These are phyloP conservation scores for Torulaspora maleeae DNA, from an alignment of 805 yeast species.

Conservation along the genomic window DNA sequence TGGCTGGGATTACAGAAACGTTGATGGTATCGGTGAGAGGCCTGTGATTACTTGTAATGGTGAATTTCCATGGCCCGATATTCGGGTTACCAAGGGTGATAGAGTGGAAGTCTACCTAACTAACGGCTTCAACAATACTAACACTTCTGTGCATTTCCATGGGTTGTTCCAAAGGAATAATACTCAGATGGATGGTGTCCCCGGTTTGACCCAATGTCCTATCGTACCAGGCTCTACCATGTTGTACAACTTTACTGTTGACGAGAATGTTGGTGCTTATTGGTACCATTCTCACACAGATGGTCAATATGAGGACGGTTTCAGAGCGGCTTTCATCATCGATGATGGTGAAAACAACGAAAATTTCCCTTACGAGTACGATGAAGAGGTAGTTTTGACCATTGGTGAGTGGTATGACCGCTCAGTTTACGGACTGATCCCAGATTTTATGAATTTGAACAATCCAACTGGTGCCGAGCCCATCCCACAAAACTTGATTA, in stretches of 20 bases:
- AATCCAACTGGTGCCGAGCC: conserved; percentile 99
- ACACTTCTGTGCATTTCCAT: conserved; percentile 83
- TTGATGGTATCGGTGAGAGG: conserved; percentile 40
- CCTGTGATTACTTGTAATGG: conserved; percentile 45
- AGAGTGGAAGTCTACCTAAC: conserved; percentile 64
- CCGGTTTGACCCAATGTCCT: conserved; percentile 85
- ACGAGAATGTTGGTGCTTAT: conserved; percentile 76
- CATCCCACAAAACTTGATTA: conserved; percentile 71
- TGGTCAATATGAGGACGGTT: conserved; percentile 92
- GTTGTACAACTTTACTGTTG: conserved; percentile 84
- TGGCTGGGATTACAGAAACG: conserved; percentile 48
- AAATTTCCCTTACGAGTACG: conserved; percentile 66
- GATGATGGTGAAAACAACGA: conserved; percentile 50
- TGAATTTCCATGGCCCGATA: conserved; percentile 79
- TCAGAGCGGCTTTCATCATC: conserved; percentile 74
- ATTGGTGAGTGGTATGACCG: conserved; percentile 88
- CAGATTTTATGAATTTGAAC: conserved; percentile 57
- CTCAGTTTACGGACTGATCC: conserved; percentile 44
- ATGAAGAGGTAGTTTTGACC: conserved; percentile 67
- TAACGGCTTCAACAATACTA: conserved; percentile 63
- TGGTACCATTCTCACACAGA: conserved; percentile 96
- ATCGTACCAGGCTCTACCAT: conserved; percentile 71
- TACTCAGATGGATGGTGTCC: conserved; percentile 86
- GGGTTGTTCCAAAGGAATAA: conserved; percentile 77
- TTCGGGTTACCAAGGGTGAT: conserved; percentile 76